Conservation (phyloP, 169 alveolate species). For the Fabrea salina region DNA sequence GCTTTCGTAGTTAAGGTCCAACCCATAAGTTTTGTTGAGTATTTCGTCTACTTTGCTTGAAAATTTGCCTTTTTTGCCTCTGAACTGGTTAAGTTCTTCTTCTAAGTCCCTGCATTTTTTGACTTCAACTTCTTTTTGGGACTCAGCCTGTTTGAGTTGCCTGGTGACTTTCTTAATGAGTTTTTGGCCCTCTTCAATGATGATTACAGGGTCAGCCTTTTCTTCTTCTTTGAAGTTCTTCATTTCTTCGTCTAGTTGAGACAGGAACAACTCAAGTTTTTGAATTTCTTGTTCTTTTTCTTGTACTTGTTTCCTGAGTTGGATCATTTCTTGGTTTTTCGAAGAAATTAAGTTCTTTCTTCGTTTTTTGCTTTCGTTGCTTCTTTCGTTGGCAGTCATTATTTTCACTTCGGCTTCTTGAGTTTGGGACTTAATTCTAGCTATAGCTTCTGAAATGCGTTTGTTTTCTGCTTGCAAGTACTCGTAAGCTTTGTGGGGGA, state of each 20-base stretch:
- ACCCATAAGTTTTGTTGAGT: neutral
- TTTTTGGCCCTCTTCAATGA: conserved; percentile 11
- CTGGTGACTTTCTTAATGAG: neutral
- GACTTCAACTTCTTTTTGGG: neutral
- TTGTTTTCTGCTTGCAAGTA: neutral
- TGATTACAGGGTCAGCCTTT: neutral
- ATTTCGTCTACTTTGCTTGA: neutral
- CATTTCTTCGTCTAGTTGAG: neutral
- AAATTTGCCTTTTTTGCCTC: neutral
- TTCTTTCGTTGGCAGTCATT: neutral
- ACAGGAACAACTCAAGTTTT: neutral
- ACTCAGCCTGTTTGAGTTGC: conserved; percentile 8
- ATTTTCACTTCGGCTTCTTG: neutral
- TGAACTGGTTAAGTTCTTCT: too few species aligned
- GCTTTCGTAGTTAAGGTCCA: conserved; percentile 3
- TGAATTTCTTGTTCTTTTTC: conserved; percentile 18
- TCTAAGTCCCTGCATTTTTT: conserved; percentile 9
- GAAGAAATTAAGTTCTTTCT: neutral
- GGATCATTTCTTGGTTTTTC: neutral
- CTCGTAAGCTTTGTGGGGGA: neutral
- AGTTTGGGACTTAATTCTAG: neutral
- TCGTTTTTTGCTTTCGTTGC: neutral
- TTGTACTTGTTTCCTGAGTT: neutral
- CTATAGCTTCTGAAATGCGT: neutral
- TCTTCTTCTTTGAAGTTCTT: neutral